Evolutionary conservation across 2,329 filamentous ascomycete genomes (phyloP).

Genomic region (Sclerotinia spermophila): DNA sequence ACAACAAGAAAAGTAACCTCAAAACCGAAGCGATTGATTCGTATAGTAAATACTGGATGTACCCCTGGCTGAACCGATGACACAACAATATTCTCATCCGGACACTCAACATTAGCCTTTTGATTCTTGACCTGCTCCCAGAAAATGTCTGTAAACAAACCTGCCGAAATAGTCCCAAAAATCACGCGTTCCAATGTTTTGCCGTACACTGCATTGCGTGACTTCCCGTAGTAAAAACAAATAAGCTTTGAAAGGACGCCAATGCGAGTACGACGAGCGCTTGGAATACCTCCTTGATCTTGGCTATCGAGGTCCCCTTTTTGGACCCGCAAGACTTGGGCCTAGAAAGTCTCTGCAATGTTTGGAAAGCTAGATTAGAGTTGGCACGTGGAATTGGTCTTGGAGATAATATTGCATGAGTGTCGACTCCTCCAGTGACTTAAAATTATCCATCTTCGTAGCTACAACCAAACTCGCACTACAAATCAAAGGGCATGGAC

Average conservation of each 20-base stretch:
- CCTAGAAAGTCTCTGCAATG: neutral
- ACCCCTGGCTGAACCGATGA: neutral
- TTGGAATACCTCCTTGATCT: conserved; percentile 13
- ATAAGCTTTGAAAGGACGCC: conserved; percentile 16
- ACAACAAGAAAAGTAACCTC: conserved; percentile 22
- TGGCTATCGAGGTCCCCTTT: neutral
- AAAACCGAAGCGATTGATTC: conserved; percentile 19
- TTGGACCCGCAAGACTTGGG: neutral
- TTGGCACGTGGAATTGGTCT: conserved; percentile 5
- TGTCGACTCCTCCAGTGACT: conserved; percentile 2
- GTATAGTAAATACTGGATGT: neutral
- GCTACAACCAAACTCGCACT: neutral
- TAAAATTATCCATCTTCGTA: neutral
- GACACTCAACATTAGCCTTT: conserved; percentile 3
- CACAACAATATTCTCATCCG: neutral
- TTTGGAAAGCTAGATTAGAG: conserved; percentile 1
- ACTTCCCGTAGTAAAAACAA: conserved; percentile 17
- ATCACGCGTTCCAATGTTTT: conserved; percentile 21
- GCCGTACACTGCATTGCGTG: conserved; percentile 16
- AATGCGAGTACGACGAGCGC: conserved; percentile 1
- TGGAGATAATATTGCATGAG: conserved; percentile 6
- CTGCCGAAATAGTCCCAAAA: conserved; percentile 20
- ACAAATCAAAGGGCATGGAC: neutral
- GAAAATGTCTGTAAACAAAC: conserved; percentile 19
- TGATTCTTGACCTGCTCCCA: conserved; percentile 20